Evolutionary conservation across 768 basidiomycete species (phyloP), one percentile per base, ranked within the genome.

Genomic region (Amyloporia xantha): DNA sequence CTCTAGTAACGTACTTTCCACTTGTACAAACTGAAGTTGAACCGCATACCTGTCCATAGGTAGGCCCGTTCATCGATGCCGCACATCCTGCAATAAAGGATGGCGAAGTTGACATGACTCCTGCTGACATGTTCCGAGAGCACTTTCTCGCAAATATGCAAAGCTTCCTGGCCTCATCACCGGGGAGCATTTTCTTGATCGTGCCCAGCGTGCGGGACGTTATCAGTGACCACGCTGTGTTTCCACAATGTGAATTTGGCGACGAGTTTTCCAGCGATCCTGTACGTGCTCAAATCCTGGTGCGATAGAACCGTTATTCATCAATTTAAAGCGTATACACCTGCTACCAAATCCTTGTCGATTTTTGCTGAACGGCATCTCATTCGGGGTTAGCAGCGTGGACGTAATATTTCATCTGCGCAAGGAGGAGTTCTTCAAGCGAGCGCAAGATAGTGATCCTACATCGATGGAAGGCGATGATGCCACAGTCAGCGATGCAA

Each of bases 1-100:
- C 17, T 28, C 4, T 19, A 11, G 19, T 7, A 7, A 2, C 27
- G 43, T 36, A 4, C 27, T 37, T 20, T 19, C 2, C 15, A 21
- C 45, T 38, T 50, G 17, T 49, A 3, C 39, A 51, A 28, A 38
- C 36, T 43, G 30, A 33, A 26, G 33, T 17, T 41, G 21, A 23
- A 19, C 23, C 13, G 5, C 3, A 12, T 38, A n/a, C 45, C 12
- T n/a, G n/a, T n/a, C 41, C 13, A 0, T 53, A 99, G 95, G 68
- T 91, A 25, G 96, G 96, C 0, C 96, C 96, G 1, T 99, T 98
- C 62, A 68, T 98, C 37, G 92, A 97, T 55, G 66, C 78, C 0
- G 64, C 74, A 15, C 91, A 98, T 63, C 79, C 86, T 1, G 70
- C 73, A 44, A 77, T 98, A 54, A 83, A 80, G 61, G 66, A 71